Base-by-base conservation (phyloP, 768 basidiomycete species). In the Astraeus odoratus region DNA sequence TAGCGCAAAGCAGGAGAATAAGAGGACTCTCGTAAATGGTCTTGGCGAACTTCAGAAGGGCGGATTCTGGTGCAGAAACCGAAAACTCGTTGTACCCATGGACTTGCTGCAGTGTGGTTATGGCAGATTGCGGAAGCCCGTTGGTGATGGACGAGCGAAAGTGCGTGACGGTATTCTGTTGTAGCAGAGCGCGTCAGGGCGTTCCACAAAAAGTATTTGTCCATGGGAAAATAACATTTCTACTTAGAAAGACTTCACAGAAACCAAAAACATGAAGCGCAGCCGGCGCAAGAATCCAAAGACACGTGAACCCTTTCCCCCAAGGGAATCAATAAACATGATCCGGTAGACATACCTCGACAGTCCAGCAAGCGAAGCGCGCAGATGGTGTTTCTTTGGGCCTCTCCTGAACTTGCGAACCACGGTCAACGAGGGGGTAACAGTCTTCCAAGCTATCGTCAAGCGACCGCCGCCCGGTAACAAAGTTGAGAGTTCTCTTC, bases 11-110 rank as follows among this genome's bases (percentile, higher is more conserved):
- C 2, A 98, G 72, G 19, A 98, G 69, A 57, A 95, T 96, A 3
- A 98, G 69, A 2, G 95, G 94, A 57, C 82, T 90, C 67, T 97
- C 94, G 64, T 94, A 96, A 40, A 98, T 92, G 27, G 87, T 94
- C 64, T 94, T 93, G 12, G 83, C 81, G 60, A 97, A 97, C 67
- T 96, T 96, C 59, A 93, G 65, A 31, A 84, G 66, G 8, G 83
- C 64, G 1, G 89, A 84, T 57, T 96, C 92, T 2, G 90, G 81
- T 0, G 85, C 69, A 0, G 78, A 75, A 10, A 97, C 88, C 1
- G 87, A 79, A 61, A 97, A 97, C 65, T 98, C 94, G 68, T 98
- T 98, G 62, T 90, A 94, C 2, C 92, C 92, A 52, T 91, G 78
- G 2, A 67, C 70, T 22, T 74, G 74, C 26, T 81, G 79, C 19